Evolutionary conservation across 176 grass and related monocot species (phyloP).

Genomic region (Carex scoparia): DNA sequence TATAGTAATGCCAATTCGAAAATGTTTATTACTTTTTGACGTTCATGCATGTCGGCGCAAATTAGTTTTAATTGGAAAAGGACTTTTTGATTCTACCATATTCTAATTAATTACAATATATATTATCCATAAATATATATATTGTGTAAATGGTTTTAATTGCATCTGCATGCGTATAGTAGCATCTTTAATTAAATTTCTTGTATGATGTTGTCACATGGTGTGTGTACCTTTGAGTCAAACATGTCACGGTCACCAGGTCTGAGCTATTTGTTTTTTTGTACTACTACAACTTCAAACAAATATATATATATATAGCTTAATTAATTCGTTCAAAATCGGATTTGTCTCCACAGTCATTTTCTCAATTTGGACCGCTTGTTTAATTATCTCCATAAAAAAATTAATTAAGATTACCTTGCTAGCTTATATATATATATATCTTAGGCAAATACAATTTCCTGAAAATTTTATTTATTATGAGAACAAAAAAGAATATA

Average conservation of each 20-base stretch:
- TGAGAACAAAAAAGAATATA: no score
- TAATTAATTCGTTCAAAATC: background rate
- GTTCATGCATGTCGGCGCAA: conserved; percentile 1
- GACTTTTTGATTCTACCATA: background rate
- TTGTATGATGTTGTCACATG: conserved; percentile 11
- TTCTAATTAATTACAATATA: conserved; percentile 1
- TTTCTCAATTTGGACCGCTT: background rate
- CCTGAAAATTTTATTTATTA: no score
- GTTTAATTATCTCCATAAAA: background rate
- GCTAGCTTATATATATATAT: no score
- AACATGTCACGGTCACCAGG: background rate
- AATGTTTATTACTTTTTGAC: background rate
- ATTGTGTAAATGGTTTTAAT: background rate
- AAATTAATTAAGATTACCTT: no score
- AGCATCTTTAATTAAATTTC: background rate
- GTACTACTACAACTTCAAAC: background rate
- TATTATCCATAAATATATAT: background rate
- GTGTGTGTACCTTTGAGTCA: background rate
- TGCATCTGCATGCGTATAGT: background rate
- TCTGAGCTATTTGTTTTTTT: conserved; percentile 1
- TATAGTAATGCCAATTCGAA: background rate
- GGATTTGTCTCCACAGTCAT: background rate
- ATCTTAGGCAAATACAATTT: no score
- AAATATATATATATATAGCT: no score
- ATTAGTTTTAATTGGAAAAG: background rate